Conservation (phyloP, 495 filamentous ascomycete genomes). For the Coniosporium apollinis region DNA sequence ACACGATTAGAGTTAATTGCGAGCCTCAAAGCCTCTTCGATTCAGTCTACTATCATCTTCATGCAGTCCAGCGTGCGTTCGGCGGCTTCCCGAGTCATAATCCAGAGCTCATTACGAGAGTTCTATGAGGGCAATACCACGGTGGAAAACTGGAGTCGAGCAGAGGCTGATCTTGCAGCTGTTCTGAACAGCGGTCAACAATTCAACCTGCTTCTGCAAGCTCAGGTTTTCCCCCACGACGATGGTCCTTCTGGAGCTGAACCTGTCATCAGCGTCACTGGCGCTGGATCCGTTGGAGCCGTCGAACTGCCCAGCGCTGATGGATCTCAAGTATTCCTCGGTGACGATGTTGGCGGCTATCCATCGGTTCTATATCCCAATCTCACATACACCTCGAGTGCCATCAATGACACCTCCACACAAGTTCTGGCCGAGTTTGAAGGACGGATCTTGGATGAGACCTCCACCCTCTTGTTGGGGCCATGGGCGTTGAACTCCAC, state of each 20-base stretch:
- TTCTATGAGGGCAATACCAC: slow-evolving; percentile 45
- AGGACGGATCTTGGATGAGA: slow-evolving; percentile 35
- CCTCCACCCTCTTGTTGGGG: slow-evolving; percentile 44
- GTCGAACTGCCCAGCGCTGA: slow-evolving; percentile 45
- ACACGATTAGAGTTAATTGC: slow-evolving; percentile 57
- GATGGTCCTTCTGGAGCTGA: slow-evolving; percentile 25
- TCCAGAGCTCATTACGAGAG: slow-evolving; percentile 42
- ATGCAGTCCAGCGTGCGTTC: slow-evolving; percentile 51
- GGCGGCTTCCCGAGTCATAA: slow-evolving; percentile 47
- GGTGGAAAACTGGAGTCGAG: slow-evolving; percentile 35
- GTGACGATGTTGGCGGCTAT: slow-evolving; percentile 42
- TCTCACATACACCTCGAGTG: slow-evolving; percentile 37
- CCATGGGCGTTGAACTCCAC: slow-evolving; percentile 49
- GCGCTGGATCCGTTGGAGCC: slow-evolving; percentile 20
- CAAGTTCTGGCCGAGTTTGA: slow-evolving; percentile 23
- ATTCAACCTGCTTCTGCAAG: slow-evolving; percentile 43
- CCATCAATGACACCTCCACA: slow-evolving; percentile 23
- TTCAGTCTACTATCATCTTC: slow-evolving; percentile 57
- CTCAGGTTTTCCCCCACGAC: slow-evolving; percentile 47
- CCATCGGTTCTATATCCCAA: slow-evolving; percentile 58
- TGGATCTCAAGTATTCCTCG: slow-evolving; percentile 39
- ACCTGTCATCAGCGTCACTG: slow-evolving; percentile 46
- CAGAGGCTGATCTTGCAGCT: slow-evolving; percentile 39
- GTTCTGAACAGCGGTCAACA: slow-evolving; percentile 37
- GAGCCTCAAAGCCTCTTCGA: slow-evolving; percentile 65